Base-by-base conservation (phyloP, 2,329 filamentous ascomycete genomes). In the Fusarium pseudoanthophilum region DNA sequence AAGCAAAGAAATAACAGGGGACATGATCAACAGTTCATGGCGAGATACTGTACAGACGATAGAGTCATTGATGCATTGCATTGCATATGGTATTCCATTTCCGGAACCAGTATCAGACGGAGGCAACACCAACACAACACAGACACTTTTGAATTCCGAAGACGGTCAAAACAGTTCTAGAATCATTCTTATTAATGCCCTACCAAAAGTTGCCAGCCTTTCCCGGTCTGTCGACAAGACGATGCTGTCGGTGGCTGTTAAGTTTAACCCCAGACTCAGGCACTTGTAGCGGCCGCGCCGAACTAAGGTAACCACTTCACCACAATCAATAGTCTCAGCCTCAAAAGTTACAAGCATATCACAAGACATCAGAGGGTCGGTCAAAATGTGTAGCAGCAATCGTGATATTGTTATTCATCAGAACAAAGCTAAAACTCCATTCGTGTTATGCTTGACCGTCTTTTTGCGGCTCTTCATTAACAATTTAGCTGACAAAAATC, bases 401-500 rank as follows among this genome's bases (percentile, higher is more conserved):
- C 28, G 40, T 63, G 26, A 64, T 62, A 48, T 74, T 71, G 65
- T 67, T 69, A 71, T 75, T 74, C 60, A 45, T 64, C 48, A 60
- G 48, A 64, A 51, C 45, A 60, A 69, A 67, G 48, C 63, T 55
- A 45, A 61, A 60, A 61, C 55, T 56, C 67, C 63, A 48, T 66
- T 49, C 59, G 39, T 68, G 53, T 61, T 64, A 48, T 59, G 32
- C 42, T 28, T 71, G 53, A 45, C 72, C 69, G 69, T 73, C 66
- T 55, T 60, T 67, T 15, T 72, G 64, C 62, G 72, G 72, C 52
- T 43, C 46, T 60, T 67, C 66, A 75, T 77, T 75, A 77, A 65
- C 70, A 74, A 75, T 75, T 61, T 74, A 77, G 69, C 68, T 68
- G 61, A 70, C 52, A 64, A 74, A 68, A 48, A 45, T 71, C 39